Evolutionary conservation across 129 eudicot species (phyloP).

Genomic region (Lonicera japonica): DNA sequence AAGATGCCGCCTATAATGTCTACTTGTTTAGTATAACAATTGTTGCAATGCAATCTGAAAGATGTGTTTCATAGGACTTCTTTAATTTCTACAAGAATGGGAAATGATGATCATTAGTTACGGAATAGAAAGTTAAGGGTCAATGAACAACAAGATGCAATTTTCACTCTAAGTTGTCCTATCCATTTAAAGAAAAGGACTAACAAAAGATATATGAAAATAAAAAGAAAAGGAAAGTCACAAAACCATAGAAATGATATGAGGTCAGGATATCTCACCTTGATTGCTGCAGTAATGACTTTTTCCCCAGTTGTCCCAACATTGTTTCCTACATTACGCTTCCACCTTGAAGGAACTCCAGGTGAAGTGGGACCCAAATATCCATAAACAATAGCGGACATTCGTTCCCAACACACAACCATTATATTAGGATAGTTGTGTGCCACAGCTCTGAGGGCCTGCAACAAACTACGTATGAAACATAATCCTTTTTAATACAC

Average conservation of each 20-base stretch:
- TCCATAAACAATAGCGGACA: conserved; percentile 40
- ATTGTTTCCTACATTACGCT: conserved; percentile 28
- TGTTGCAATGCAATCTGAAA: neutral
- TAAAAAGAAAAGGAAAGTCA: neutral
- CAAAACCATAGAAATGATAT: neutral
- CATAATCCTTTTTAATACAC: neutral
- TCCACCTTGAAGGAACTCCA: conserved; percentile 38
- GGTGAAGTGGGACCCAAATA: conserved; percentile 22
- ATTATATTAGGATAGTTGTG: conserved; percentile 83
- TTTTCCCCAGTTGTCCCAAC: conserved; percentile 51
- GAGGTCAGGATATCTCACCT: conserved; percentile 30
- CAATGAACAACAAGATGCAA: neutral
- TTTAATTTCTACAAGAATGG: no score
- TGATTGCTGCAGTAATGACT: conserved; percentile 61
- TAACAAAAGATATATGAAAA: neutral
- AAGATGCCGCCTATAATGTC: neutral
- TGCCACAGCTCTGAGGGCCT: conserved; percentile 94
- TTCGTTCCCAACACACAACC: conserved; percentile 65
- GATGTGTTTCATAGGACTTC: neutral
- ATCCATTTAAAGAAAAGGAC: neutral
- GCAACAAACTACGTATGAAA: conserved; percentile 33
- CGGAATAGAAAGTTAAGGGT: no score
- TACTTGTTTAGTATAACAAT: neutral
- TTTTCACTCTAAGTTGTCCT: neutral
- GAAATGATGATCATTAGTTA: no score